These are phyloP conservation scores for Neolentinus lepideus DNA, from an alignment of 1,284 basidiomycete species.

Conservation along the genomic window DNA sequence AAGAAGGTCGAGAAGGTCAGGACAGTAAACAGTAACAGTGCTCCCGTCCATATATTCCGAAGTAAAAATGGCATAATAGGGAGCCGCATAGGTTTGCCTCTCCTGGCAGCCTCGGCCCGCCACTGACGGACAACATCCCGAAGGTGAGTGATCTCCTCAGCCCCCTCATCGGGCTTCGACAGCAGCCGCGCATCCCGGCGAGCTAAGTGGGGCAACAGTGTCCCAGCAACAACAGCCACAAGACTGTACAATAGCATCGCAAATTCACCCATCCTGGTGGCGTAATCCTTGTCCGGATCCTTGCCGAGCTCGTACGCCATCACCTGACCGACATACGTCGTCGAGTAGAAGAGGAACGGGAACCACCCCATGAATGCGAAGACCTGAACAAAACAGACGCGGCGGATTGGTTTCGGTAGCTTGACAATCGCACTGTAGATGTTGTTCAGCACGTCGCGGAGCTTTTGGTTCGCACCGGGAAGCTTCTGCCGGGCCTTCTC, in stretches of 20 bases:
- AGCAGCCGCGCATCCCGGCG: constrained; percentile 74
- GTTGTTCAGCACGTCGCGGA: constrained; percentile 64
- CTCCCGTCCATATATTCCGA: constrained; percentile 88
- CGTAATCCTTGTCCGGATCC: constrained; percentile 74
- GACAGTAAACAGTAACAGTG: constrained; percentile 70
- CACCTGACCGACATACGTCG: constrained; percentile 87
- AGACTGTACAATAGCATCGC: constrained; percentile 90
- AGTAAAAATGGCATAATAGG: constrained; percentile 86
- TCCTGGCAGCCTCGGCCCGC: constrained; percentile 72
- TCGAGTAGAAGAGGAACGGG: constrained; percentile 89
- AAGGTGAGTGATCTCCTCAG: constrained; percentile 64
- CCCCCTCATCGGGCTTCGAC: constrained; percentile 60
- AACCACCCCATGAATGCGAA: constrained; percentile 97
- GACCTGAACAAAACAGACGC: constrained; percentile 87
- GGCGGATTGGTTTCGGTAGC: constrained; percentile 76
- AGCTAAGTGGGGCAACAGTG: constrained; percentile 76
- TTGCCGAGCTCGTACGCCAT: constrained; percentile 72
- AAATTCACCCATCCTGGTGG: constrained; percentile 82
- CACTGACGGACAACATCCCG: constrained; percentile 69
- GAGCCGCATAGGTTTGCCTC: constrained; percentile 65
- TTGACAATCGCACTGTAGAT: constrained; percentile 69
- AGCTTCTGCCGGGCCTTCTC: constrained; percentile 57
- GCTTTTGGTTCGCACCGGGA: constrained; percentile 25
- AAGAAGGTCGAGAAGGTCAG: constrained; percentile 83
- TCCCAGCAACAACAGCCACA: constrained; percentile 80